Percentiles rank a stretch among this genome's conserved stretches.
Conservation (phyloP, 768 basidiomycete species). For the Rhodosporidiobolus odoratus region DNA sequence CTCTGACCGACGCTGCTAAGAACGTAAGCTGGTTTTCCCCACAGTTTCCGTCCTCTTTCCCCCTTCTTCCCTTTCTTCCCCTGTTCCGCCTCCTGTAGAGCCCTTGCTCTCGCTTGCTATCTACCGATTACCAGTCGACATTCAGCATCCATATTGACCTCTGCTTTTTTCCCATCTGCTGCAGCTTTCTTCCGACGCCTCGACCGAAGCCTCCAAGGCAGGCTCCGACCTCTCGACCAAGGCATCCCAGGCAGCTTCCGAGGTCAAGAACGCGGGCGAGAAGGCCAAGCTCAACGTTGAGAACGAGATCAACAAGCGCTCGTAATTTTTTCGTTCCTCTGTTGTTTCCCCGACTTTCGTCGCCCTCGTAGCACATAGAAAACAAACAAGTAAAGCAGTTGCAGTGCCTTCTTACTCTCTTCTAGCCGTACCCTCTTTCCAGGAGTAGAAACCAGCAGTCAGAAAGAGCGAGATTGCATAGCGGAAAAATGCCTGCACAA, state of each 20-base stretch:
- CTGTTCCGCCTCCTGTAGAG: background rate
- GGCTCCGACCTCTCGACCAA: constrained; percentile 3
- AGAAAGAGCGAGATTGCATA: background rate
- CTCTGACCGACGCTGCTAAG: constrained; percentile 36
- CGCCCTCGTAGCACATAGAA: too few relatives aligned
- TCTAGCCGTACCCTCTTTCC: too few relatives aligned
- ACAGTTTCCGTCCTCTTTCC: background rate
- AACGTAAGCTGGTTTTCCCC: constrained; percentile 21
- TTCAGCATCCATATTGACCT: too few relatives aligned
- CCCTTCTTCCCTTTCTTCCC: background rate
- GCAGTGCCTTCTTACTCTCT: too few relatives aligned
- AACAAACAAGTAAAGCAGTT: background rate
- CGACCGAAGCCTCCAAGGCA: constrained; percentile 1
- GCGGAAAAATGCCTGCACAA: background rate
- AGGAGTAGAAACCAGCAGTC: background rate
- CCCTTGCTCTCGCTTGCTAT: background rate
- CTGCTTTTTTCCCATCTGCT: too few relatives aligned
- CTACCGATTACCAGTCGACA: too few relatives aligned
- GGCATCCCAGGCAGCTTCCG: constrained; percentile 37
- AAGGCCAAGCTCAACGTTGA: constrained; percentile 5
- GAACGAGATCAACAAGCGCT: constrained; percentile 8
- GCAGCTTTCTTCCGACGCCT: too few relatives aligned
- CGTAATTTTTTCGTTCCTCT: background rate
- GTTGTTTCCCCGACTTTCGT: too few relatives aligned
- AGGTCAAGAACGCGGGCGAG: constrained; percentile 31